A percentile compares a stretch with the other conserved stretches of the same genome.
Evolutionary conservation across 768 basidiomycete species (phyloP).

Genomic region (Hypsizygus marmoreus): DNA sequence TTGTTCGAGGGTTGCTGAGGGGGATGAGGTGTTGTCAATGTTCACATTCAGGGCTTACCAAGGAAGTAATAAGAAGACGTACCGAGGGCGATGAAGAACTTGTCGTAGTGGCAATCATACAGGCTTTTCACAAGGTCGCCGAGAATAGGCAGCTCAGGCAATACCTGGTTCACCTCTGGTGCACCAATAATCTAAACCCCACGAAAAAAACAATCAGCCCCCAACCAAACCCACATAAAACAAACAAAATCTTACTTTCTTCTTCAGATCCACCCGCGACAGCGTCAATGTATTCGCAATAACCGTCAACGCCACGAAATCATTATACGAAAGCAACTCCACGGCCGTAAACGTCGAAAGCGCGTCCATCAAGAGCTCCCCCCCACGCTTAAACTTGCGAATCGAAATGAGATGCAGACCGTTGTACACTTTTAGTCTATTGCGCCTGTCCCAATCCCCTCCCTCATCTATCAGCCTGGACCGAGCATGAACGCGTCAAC

Average conservation of each 20-base stretch:
- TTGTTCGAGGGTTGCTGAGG: slow-evolving; percentile 83
- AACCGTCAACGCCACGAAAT: slow-evolving; percentile 86
- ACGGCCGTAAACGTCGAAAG: slow-evolving; percentile 93
- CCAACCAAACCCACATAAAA: background rate
- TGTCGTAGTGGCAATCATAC: slow-evolving; percentile 92
- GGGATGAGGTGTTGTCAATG: slow-evolving; percentile 1
- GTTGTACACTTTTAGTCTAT: slow-evolving; percentile 94
- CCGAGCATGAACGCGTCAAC: background rate
- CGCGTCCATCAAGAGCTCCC: slow-evolving; percentile 87
- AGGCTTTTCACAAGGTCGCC: slow-evolving; percentile 84
- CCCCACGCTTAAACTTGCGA: slow-evolving; percentile 88
- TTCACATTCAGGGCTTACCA: background rate
- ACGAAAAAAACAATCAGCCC: slow-evolving; percentile 8
- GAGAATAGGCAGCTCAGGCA: slow-evolving; percentile 82
- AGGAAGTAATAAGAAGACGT: too few relatives aligned
- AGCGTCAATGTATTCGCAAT: slow-evolving; percentile 77
- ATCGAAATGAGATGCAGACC: slow-evolving; percentile 84
- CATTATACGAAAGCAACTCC: slow-evolving; percentile 85
- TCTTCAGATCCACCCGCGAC: slow-evolving; percentile 85
- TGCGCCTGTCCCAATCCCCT: slow-evolving; percentile 97
- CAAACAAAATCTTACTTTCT: slow-evolving; percentile 57
- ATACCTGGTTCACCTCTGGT: slow-evolving; percentile 84
- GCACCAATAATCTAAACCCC: slow-evolving; percentile 81
- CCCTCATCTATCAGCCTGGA: slow-evolving; percentile 87
- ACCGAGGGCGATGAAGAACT: slow-evolving; percentile 92